Percentiles rank a stretch among this genome's conserved stretches.
Evolutionary conservation across 2,329 filamentous ascomycete genomes (phyloP).

Genomic region (Teratosphaeria epicoccoides): DNA sequence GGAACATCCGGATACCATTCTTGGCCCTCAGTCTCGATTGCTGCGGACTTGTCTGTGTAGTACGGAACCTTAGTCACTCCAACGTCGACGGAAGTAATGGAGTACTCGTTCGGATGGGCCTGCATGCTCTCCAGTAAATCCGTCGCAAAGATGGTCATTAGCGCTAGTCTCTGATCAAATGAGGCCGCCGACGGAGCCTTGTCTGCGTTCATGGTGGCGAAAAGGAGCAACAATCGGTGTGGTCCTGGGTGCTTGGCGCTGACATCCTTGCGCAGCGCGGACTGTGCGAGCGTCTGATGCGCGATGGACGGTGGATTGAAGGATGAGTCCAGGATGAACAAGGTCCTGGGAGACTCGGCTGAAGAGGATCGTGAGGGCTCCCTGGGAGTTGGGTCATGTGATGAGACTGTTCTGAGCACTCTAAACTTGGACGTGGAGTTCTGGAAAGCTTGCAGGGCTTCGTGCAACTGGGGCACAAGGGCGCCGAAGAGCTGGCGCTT

Average conservation of each 20-base stretch:
- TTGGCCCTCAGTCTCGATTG: constrained; percentile 38
- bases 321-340: constrained; percentile 55
- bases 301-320: constrained; percentile 56
- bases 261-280: constrained; percentile 36
- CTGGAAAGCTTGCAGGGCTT: constrained; percentile 34
- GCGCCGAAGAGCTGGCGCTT: constrained; percentile 10
- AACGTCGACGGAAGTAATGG: constrained; percentile 44
- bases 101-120: constrained; percentile 5
- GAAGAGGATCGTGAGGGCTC: constrained; percentile 8
- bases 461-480: constrained; percentile 30
- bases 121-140: constrained; percentile 34
- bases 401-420: constrained; percentile 25
- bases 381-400: constrained; percentile 9
- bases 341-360: constrained; percentile 28
- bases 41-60: constrained; percentile 60
- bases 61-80: constrained; percentile 62
- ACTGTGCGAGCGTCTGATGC: constrained; percentile 45
- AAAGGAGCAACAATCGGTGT: constrained; percentile 45
- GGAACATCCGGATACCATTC: constrained; percentile 27
- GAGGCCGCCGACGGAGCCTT: constrained; percentile 56
- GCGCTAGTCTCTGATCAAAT: constrained; percentile 55
- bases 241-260: constrained; percentile 27
- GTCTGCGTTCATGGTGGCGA: constrained; percentile 56
- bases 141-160: constrained; percentile 60
- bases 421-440: constrained; percentile 28